Base-by-base conservation (phyloP, 805 yeast species). In the Cyberlindnera sargentensis region DNA sequence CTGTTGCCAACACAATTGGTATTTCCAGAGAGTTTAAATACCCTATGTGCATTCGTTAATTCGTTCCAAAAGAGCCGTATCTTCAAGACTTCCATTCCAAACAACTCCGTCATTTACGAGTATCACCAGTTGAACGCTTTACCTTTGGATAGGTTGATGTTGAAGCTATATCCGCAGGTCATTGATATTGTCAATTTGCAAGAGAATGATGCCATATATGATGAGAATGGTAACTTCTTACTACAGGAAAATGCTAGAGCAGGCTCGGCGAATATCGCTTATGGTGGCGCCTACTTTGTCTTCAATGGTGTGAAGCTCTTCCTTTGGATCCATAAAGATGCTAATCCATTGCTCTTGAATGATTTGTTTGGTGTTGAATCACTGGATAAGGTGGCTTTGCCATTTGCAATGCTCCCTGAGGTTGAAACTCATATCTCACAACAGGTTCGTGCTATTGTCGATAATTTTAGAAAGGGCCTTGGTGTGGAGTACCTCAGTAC, bases 131-230 rank as follows among this genome's bases (percentile, higher is more conserved):
- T 87, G 57, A 67, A 74, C 51, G 65, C 72, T 6, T 67, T 76
- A 60, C 74, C 84, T 4, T 59, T 82, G 11, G 78, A 75, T 24
- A 71, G 71, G 40, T 66, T 90, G 23, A 66, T 80, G 24, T 75
- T 74, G 46, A 80, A 78, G 48, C 68, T 93, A 33, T 93, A 90
- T 56, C 98, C 99, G 2, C 79, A 84, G 8, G 67, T 91, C 44
- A 70, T 84, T 30, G 85, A 84, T 34, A 61, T 91, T 26, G 95
- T 89, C 59, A 71, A 75, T 3, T 62, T 86, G 45, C 64, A 64
- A 3, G 82, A 75, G 8, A 66, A 65, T 1, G 95, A 86, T 48
- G 78, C 80, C 36, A 66, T 67, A 5, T 64, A 57, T 42, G 75
- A 74, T 49, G 37, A 67, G 20, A 53, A 61, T 51, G 73, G 58